Conservation (phyloP, 768 basidiomycete genomes). For the Mycena latifolia region DNA sequence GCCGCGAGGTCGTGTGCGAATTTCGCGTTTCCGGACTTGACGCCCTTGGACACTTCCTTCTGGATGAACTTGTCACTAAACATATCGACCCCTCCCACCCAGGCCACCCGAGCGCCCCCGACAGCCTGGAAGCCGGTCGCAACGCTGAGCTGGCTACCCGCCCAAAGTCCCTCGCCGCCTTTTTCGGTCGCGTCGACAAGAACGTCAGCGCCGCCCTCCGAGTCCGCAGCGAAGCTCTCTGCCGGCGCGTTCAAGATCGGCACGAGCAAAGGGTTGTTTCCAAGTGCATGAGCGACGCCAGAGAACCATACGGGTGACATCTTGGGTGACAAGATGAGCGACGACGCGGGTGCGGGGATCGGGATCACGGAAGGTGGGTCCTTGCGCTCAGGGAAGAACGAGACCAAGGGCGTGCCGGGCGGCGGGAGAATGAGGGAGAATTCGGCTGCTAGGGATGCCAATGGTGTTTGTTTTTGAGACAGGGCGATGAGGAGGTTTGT, state of each 20-base stretch:
- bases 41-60: conserved; percentile 69
- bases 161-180: conserved; percentile 85
- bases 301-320: conserved; percentile 81
- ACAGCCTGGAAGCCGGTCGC: conserved; percentile 92
- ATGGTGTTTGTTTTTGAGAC: conserved; percentile 78
- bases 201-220: conserved; percentile 70
- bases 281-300: conserved; percentile 74
- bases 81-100: conserved; percentile 84
- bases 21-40: conserved; percentile 78
- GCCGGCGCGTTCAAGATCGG: conserved; percentile 85
- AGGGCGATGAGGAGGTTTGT: conserved; percentile 90
- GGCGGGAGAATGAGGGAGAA: conserved; percentile 93
- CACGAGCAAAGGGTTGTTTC: conserved; percentile 82
- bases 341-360: conserved; percentile 60
- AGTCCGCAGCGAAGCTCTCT: conserved; percentile 82
- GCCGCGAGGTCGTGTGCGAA: conserved; percentile 81
- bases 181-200: conserved; percentile 79
- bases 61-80: conserved; percentile 82
- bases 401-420: conserved; percentile 84
- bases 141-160: conserved; percentile 80
- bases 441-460: conserved; percentile 87
- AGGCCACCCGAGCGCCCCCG: conserved; percentile 81
- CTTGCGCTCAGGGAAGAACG: conserved; percentile 86
- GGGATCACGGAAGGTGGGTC: conserved; percentile 76
- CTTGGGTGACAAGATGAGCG: conserved; percentile 61